These are phyloP conservation scores for Chenopodium berlandieri DNA, from an alignment of 148 eudicot genomes.

Conservation along the genomic window DNA sequence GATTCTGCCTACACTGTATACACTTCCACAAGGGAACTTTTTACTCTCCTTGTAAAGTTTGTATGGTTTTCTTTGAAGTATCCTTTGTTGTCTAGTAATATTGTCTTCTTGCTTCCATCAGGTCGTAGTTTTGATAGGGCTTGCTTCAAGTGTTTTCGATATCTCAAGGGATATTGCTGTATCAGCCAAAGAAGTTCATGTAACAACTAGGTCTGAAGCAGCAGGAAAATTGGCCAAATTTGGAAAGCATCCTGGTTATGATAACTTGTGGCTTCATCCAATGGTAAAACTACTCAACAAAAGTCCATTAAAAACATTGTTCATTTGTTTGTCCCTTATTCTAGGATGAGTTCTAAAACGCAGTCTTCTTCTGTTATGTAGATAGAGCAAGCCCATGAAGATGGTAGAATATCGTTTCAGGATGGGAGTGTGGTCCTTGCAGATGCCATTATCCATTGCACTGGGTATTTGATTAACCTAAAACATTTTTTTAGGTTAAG, in stretches of 20 bases:
- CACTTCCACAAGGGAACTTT: too few relatives aligned
- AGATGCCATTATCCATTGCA: constrained; percentile 77
- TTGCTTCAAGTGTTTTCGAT: constrained; percentile 71
- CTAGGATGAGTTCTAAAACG: not conserved
- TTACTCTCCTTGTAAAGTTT: not conserved
- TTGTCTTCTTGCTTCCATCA: constrained; percentile 21
- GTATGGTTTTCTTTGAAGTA: not conserved
- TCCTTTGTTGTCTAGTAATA: not conserved
- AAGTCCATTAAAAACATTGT: not conserved
- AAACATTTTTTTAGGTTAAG: too few relatives aligned
- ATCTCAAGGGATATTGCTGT: constrained; percentile 61
- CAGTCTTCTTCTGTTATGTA: constrained; percentile 36
- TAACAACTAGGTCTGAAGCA: constrained; percentile 56
- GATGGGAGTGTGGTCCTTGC: constrained; percentile 57
- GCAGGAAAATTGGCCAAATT: not conserved
- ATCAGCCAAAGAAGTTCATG: constrained; percentile 75
- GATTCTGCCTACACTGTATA: too few relatives aligned
- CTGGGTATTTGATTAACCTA: constrained; percentile 49
- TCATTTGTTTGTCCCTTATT: constrained; percentile 6
- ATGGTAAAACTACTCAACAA: constrained; percentile 47
- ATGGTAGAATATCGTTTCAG: constrained; percentile 60
- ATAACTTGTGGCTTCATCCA: constrained; percentile 73
- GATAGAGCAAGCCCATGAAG: constrained; percentile 59
- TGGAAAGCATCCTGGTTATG: constrained; percentile 40
- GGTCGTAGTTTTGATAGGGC: constrained; percentile 78